phyloP scores from a whole-genome alignment of 257 asterid genomes.

The Salvia splendens region DNA sequence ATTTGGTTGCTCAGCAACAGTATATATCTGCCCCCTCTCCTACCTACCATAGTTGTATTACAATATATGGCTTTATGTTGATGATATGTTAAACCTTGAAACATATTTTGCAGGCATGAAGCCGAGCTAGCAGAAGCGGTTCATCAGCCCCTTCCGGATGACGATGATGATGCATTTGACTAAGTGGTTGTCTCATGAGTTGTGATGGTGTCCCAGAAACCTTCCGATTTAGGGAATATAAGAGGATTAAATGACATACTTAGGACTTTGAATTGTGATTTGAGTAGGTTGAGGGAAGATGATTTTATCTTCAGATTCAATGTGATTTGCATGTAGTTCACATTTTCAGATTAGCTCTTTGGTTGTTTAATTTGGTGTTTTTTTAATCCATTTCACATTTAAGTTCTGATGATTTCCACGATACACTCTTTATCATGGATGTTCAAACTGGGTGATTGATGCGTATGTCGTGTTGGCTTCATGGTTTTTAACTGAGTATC shows the following conservation, averaged over 20 bases:
- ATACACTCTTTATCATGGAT: no score
- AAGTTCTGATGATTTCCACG: not conserved
- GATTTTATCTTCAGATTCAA: conserved; percentile 30
- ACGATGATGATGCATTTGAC: conserved; percentile 69
- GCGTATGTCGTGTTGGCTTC: no score
- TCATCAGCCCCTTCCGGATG: conserved; percentile 77
- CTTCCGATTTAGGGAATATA: not conserved
- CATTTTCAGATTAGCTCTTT: conserved; percentile 15
- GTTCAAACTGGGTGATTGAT: no score
- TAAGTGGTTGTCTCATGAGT: conserved; percentile 24
- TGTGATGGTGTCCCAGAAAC: conserved; percentile 13
- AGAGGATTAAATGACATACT: conserved; percentile 17
- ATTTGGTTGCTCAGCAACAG: conserved; percentile 73
- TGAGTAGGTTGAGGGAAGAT: conserved; percentile 32
- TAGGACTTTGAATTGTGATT: not conserved
- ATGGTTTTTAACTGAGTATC: no score
- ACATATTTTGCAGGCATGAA: conserved; percentile 51
- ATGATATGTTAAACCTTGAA: not conserved
- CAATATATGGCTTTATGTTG: not conserved
- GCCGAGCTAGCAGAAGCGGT: conserved; percentile 59
- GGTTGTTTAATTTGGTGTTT: not conserved
- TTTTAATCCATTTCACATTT: no score
- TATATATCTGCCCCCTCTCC: conserved; percentile 27
- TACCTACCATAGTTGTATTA: not conserved
- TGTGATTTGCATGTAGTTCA: conserved; percentile 23